A percentile compares a stretch with the other conserved stretches of the same genome.
phyloP scores from a whole-genome alignment of 352 stramenopile genomes.

The Globisporangium megalacanthum region DNA sequence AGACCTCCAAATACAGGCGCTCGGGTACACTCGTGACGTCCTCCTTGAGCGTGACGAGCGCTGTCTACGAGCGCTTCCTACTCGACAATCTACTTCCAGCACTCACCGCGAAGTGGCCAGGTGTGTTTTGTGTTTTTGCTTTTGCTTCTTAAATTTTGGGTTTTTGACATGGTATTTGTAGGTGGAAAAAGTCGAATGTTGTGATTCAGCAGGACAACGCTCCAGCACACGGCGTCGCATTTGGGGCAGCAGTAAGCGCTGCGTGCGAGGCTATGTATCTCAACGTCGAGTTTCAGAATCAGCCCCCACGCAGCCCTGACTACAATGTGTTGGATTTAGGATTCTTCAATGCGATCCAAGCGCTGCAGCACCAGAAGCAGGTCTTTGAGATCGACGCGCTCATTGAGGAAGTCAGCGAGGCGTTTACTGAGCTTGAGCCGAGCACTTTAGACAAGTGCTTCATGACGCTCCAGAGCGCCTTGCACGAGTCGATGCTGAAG shows the following conservation, averaged over 20 bases:
- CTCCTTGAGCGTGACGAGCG: no score
- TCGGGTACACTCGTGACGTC: no score
- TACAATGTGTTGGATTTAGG: constrained; percentile 4
- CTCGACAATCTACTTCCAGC: no score
- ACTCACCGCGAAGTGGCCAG: no score
- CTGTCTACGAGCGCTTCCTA: no score
- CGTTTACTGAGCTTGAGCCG: neutral
- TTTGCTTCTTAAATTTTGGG: no score
- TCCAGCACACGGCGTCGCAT: neutral
- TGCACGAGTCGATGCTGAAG: neutral
- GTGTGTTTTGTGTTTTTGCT: no score
- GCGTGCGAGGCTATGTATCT: neutral
- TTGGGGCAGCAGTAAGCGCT: neutral
- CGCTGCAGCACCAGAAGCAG: neutral
- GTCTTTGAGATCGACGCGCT: neutral
- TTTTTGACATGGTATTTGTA: no score
- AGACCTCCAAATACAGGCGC: no score
- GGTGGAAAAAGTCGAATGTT: neutral
- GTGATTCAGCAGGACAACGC: constrained; percentile 7
- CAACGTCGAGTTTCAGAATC: neutral
- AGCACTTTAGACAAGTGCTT: neutral
- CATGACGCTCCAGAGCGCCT: neutral
- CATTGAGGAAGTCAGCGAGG: neutral
- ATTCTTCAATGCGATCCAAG: constrained; percentile 5
- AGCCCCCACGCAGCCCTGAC: constrained; percentile 4